A percentile compares a stretch with the other conserved stretches of the same genome.
Conservation (phyloP, 495 filamentous ascomycete species). For the Daldinia loculata region DNA sequence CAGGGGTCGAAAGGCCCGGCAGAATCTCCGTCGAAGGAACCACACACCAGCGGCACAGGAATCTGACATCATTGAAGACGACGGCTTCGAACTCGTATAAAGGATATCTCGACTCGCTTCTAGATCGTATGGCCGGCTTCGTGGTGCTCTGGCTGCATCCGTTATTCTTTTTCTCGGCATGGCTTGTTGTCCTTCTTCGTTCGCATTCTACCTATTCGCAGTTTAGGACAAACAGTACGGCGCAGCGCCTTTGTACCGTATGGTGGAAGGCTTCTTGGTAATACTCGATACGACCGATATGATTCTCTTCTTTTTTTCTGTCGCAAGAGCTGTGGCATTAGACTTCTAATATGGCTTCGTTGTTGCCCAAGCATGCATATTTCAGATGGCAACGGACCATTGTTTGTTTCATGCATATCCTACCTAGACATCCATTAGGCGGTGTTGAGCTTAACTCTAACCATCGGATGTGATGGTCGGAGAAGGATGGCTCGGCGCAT, state of each 20-base stretch:
- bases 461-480: conserved; percentile 24
- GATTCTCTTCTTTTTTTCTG: conserved; percentile 12
- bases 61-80: conserved; percentile 48
- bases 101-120: neutral
- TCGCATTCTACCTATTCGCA: neutral
- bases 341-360: conserved; percentile 29
- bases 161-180: conserved; percentile 3
- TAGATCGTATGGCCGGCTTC: neutral
- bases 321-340: conserved; percentile 22
- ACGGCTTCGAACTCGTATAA: conserved; percentile 59
- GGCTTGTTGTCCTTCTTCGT: neutral
- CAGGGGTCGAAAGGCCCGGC: conserved; percentile 54
- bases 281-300: conserved; percentile 29
- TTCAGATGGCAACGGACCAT: conserved; percentile 16
- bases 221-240: neutral
- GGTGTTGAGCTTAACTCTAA: conserved; percentile 41
- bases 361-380: conserved; percentile 23
- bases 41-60: conserved; percentile 13
- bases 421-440: conserved; percentile 26
- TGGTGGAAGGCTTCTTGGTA: conserved; percentile 6
- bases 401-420: conserved; percentile 35
- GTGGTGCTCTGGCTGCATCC: neutral
- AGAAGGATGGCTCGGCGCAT: conserved; percentile 45
- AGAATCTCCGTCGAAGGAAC: conserved; percentile 47
- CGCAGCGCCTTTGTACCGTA: conserved; percentile 1